Conservation (phyloP, 192 early-diverging fungal species). For the Coemansia asiatica region DNA sequence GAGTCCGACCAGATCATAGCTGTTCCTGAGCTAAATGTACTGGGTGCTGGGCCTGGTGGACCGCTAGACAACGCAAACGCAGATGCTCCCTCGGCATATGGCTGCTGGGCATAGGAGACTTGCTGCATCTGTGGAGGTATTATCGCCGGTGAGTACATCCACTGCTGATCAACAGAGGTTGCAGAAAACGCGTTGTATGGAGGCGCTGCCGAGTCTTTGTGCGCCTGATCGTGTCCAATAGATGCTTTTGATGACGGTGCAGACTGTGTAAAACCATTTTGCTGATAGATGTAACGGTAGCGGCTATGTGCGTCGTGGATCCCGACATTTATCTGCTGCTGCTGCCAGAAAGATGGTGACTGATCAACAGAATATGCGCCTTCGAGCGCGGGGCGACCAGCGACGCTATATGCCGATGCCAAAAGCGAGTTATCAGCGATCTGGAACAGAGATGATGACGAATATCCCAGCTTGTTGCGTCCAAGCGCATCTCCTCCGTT, state of each 20-base stretch:
- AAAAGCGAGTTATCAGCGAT: slow-evolving; percentile 13
- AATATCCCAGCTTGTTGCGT: slow-evolving; percentile 1
- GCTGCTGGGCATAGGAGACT: not conserved
- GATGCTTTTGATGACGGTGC: not conserved
- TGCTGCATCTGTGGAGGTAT: not conserved
- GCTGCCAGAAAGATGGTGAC: not conserved
- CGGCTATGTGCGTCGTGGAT: not conserved
- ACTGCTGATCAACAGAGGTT: not conserved
- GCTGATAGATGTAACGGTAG: not conserved
- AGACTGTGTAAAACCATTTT: not conserved
- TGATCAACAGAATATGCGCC: not conserved
- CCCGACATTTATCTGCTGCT: not conserved
- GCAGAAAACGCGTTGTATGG: not conserved
- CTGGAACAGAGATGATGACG: slow-evolving; percentile 32
- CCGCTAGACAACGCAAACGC: not conserved
- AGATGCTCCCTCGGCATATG: not conserved
- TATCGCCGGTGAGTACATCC: not conserved
- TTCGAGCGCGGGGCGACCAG: not conserved
- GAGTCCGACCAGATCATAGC: slow-evolving; percentile 39
- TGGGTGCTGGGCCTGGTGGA: slow-evolving; percentile 7
- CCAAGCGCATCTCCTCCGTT: not conserved
- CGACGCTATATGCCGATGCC: not conserved
- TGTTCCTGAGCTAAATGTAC: slow-evolving; percentile 25
- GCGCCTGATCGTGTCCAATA: not conserved
- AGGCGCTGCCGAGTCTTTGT: not conserved